Base-by-base conservation (phyloP, 2,329 filamentous ascomycete species). In the Penicillium decumbens region DNA sequence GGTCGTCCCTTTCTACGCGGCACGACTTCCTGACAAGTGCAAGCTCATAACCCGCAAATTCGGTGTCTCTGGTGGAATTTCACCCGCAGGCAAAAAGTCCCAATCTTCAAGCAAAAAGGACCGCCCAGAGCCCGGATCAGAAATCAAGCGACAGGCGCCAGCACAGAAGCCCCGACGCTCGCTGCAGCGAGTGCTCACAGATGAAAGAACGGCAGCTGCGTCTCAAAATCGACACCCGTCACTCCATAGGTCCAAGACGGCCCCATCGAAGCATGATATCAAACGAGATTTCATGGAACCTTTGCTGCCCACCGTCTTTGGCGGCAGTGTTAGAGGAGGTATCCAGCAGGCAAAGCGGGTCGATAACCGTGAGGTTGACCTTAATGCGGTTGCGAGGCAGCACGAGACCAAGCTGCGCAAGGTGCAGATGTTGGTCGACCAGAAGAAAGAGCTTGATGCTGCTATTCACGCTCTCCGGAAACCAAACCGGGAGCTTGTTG, bases 341-440 rank as follows among this genome's bases (percentile, higher is more conserved):
- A 71, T 76, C 18, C 72, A 75, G 44, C 72, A 74, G 49, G 65
- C 72, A 2, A 70, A 72, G 37, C 70, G 73, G 10, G 70, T 69
- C 24, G 71, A 73, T 41, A 75, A 77, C 53, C 73, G 75, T 23
- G 75, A 77, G 58, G 68, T 78, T 38, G 75, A 78, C 54, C 66
- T 78, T 8, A 68, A 71, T 41, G 72, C 73, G 2, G 68, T 71
- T 47, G 68, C 72, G 7, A 71, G 72, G 44, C 68, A 70, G 44
- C 71, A 73, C 43, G 72, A 77, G 52, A 63, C 67, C 8, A 78
- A 77, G 53, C 54, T 74, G 35, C 71, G 69, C 55, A 75, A 74
- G 55, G 72, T 74, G 47, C 71, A 75, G 48, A 65, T 71, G 51
- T 59, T 75, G 10, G 63, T 71, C 23, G 72, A 76, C 27, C 73